A percentile compares a stretch with the other conserved stretches of the same genome.
Conservation (phyloP, 139 green algal genomes). For the Mesotaenium endlicherianum region DNA sequence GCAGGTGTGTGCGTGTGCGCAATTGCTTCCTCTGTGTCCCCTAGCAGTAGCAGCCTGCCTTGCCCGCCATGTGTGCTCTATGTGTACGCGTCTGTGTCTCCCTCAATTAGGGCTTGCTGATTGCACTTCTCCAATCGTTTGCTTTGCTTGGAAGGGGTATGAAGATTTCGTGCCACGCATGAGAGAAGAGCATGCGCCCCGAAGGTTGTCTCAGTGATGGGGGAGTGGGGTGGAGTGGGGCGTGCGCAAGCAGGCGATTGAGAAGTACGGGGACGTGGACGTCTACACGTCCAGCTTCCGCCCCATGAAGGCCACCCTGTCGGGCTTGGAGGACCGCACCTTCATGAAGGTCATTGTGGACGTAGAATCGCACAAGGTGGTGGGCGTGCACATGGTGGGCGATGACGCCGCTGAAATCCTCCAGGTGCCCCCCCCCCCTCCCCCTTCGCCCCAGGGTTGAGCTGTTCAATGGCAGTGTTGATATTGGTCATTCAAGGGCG, state of each 20-base stretch:
- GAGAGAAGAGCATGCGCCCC: too few species aligned
- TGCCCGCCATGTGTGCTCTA: too few species aligned
- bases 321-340: conserved; percentile 56
- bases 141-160: not conserved
- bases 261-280: conserved; percentile 73
- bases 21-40: too few species aligned
- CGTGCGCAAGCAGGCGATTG: conserved; percentile 41
- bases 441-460: too few species aligned
- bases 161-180: not conserved
- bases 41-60: too few species aligned
- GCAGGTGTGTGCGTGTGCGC: conserved; percentile 71
- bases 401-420: conserved; percentile 91
- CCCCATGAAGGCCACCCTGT: conserved; percentile 93
- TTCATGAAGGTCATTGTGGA: conserved; percentile 85
- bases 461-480: too few species aligned
- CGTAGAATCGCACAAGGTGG: conserved; percentile 66
- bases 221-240: too few species aligned
- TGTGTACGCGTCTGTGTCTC: too few species aligned
- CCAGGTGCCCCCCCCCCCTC: too few species aligned
- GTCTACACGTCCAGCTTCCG: conserved; percentile 88
- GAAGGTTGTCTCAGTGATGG: too few species aligned
- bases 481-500: too few species aligned
- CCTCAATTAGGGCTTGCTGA: too few species aligned
- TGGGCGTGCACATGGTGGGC: conserved; percentile 93
- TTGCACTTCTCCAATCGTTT: not conserved